Percentiles rank a stretch among this genome's conserved stretches.
Conservation (phyloP, 1,284 basidiomycete species). For the Pseudozyma sp. region DNA sequence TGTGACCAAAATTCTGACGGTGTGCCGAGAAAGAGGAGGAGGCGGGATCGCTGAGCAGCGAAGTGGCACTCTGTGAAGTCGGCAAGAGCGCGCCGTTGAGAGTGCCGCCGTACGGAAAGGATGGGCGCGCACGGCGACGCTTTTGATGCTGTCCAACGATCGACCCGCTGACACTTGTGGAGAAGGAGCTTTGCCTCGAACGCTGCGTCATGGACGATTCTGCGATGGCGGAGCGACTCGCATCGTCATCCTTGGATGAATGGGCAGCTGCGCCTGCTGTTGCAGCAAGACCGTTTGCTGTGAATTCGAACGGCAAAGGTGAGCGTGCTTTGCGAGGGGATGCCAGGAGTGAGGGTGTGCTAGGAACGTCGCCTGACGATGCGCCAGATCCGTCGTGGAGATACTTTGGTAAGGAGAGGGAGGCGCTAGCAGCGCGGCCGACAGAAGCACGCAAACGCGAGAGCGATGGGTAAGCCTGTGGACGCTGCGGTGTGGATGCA, state of each 20-base stretch:
- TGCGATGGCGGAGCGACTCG: conserved; percentile 15
- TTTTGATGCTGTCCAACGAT: conserved; percentile 10
- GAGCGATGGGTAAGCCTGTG: conserved; percentile 41
- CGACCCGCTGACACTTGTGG: conserved; percentile 43
- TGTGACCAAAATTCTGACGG: not conserved
- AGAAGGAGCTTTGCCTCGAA: conserved; percentile 51
- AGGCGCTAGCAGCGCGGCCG: conserved; percentile 23
- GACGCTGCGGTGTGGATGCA: conserved; percentile 33
- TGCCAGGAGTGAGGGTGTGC: conserved; percentile 43
- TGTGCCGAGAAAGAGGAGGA: conserved; percentile 19
- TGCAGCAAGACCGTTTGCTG: conserved; percentile 16
- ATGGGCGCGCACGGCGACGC: conserved; percentile 28
- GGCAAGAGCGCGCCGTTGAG: conserved; percentile 19
- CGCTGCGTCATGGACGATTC: conserved; percentile 35
- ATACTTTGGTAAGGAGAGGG: conserved; percentile 30
- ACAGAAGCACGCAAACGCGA: conserved; percentile 44
- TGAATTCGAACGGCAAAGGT: conserved; percentile 39
- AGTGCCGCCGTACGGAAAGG: conserved; percentile 35
- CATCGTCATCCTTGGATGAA: conserved; percentile 41
- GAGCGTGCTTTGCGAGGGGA: conserved; percentile 41
- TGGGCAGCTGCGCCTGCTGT: conserved; percentile 32
- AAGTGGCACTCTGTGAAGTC: conserved; percentile 23
- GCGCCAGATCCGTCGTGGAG: conserved; percentile 13
- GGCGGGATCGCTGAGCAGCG: conserved; percentile 30
- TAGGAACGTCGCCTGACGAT: conserved; percentile 32